A percentile compares a stretch with the other conserved stretches of the same genome.
These are phyloP conservation scores for Metarhizium robertsii DNA, from an alignment of 2,329 filamentous ascomycete genomes.

Conservation along the genomic window DNA sequence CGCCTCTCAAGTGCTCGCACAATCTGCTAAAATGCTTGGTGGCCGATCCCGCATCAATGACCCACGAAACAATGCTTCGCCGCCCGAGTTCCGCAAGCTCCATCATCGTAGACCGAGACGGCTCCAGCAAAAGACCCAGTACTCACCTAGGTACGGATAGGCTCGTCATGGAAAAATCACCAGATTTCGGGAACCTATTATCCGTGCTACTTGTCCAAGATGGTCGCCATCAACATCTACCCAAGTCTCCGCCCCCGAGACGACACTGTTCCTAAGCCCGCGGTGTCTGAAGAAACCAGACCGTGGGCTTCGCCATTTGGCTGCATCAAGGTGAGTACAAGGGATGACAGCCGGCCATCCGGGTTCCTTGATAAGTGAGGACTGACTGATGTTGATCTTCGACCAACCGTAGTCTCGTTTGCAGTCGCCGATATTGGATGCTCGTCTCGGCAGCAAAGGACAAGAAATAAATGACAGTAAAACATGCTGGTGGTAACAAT, in stretches of 20 bases:
- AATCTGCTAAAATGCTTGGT: background rate
- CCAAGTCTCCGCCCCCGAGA: background rate
- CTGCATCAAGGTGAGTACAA: too few species aligned
- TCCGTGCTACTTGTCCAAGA: background rate
- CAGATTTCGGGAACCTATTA: background rate
- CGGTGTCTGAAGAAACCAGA: too few species aligned
- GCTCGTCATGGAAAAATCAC: background rate
- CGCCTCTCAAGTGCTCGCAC: background rate
- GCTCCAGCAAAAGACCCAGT: background rate
- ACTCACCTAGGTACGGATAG: background rate
- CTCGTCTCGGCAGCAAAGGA: too few species aligned
- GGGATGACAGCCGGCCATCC: background rate
- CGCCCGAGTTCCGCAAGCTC: background rate
- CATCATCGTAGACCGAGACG: background rate
- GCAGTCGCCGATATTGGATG: too few species aligned
- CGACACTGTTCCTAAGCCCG: background rate
- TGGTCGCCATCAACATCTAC: background rate
- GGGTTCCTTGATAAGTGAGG: background rate
- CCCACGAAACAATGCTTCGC: background rate
- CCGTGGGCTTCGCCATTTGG: too few species aligned
- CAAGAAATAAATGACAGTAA: too few species aligned
- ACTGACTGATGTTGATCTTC: too few species aligned
- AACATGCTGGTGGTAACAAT: too few species aligned
- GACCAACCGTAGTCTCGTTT: too few species aligned
- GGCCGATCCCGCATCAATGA: background rate